Evolutionary conservation across 805 yeast species (phyloP), one percentile per base, ranked within the genome.

Genomic region (Candida sphagnicola): DNA sequence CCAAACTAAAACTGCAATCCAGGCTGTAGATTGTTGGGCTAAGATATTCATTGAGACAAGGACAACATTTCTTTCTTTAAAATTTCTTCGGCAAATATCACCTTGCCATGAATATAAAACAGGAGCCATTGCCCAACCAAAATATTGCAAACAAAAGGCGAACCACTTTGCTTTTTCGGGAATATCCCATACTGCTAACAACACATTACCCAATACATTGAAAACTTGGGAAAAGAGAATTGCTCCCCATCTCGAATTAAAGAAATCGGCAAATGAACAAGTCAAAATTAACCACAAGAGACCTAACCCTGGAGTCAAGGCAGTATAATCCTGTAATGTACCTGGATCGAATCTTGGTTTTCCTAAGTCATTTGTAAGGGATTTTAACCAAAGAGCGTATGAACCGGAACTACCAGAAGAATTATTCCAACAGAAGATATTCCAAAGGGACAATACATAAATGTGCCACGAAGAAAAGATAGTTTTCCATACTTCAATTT

Each of bases 91-190:
- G 42, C 78, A 63, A 38, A 78, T 70, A 56, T 78, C 85, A 48
- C 73, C 73, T 40, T 74, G 74, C 65, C 75, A 71, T 1, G 81
- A 70, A 65, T 78, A 75, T 35, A 78, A 57, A 34, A 79, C 79
- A 0, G 85, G 80, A 2, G 83, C 78, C 54, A 75, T 75, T 13
- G 84, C 75, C 72, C 82, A 79, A 11, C 80, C 75, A 55, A 77
- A 76, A 50, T 78, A 80, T 15, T 75, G 77, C 35, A 74, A 65
- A 49, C 78, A 65, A 54, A 75, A 80, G 0, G 79, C 85, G 62
- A 71, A 77, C 84, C 85, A 78, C 56, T 80, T 78, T 12, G 84
- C 78, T n/a, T 64, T 42, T 30, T 65, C 64, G 0, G 79, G 67
- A 19, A 80, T 76, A 45, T 78, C 57, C 85, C 85, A 80, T 31